phyloP scores from a whole-genome alignment of 2,329 filamentous ascomycete species.

The Coccinonectria pachysandricola region DNA sequence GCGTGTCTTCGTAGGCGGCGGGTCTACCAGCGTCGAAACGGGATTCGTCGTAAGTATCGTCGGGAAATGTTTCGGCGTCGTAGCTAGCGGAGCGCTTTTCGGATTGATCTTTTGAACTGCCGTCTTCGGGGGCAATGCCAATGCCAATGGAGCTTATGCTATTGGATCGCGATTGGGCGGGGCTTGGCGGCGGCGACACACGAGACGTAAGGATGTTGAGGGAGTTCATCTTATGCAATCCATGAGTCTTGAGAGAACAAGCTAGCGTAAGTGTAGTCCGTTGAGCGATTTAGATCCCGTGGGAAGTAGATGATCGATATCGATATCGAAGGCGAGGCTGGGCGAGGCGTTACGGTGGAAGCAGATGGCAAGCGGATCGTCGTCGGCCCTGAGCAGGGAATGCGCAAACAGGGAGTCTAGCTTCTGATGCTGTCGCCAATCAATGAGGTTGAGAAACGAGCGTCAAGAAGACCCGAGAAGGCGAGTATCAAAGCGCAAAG shows the following conservation, averaged over 20 bases:
- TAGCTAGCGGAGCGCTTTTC: constrained; percentile 25
- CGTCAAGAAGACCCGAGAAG: constrained; percentile 16
- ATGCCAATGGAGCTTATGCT: constrained; percentile 45
- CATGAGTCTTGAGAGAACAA: no score
- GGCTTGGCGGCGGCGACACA: constrained; percentile 54
- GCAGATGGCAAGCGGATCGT: background rate
- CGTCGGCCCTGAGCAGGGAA: constrained; percentile 2
- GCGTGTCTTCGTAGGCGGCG: constrained; percentile 51
- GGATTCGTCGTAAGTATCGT: constrained; percentile 26
- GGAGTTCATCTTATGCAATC: constrained; percentile 79
- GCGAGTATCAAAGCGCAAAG: constrained; percentile 4
- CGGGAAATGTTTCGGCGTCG: constrained; percentile 24
- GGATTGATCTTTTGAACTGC: constrained; percentile 16
- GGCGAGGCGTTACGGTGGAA: background rate
- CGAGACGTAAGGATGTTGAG: constrained; percentile 86
- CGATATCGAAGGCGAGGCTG: background rate
- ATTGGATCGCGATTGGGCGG: constrained; percentile 48
- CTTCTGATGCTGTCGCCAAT: no score
- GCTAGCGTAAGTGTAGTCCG: no score
- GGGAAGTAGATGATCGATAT: background rate
- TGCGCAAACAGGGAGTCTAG: constrained; percentile 6
- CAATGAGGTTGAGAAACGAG: constrained; percentile 12
- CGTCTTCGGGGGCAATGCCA: constrained; percentile 32
- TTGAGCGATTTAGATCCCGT: no score
- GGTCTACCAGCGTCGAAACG: constrained; percentile 28